Evolutionary conservation across 495 filamentous ascomycete genomes (phyloP).

Genomic region (Cudoniella acicularis): DNA sequence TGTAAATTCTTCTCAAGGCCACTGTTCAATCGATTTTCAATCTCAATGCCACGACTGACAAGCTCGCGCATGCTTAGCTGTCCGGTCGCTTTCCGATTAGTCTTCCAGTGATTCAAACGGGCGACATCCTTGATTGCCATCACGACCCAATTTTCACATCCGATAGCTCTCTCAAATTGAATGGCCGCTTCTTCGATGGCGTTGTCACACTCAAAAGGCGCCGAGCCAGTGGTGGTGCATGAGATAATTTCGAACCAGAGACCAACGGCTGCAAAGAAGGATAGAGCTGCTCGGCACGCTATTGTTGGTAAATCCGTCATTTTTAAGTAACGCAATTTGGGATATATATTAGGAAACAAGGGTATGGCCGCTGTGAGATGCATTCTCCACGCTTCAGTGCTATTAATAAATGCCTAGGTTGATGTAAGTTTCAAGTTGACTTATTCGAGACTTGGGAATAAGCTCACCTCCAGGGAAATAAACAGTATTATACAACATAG

Average conservation of each 20-base stretch:
- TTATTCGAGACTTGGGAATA: not conserved
- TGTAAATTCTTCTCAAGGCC: slow-evolving; percentile 8
- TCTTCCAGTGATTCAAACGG: slow-evolving; percentile 32
- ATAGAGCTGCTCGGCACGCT: not conserved
- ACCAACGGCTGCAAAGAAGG: not conserved
- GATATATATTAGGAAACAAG: not conserved
- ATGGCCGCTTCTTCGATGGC: not conserved
- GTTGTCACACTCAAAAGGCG: not conserved
- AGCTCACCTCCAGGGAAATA: slow-evolving; percentile 3
- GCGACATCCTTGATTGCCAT: not conserved
- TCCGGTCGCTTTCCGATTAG: slow-evolving; percentile 12
- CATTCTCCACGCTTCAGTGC: not conserved
- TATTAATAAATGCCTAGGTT: not conserved
- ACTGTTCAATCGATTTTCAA: slow-evolving; percentile 25
- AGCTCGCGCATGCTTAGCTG: slow-evolving; percentile 32
- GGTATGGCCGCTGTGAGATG: not conserved
- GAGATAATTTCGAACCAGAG: slow-evolving; percentile 10
- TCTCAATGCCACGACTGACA: slow-evolving; percentile 26
- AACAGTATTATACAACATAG: not conserved
- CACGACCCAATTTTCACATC: slow-evolving; percentile 14
- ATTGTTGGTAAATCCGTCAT: not conserved
- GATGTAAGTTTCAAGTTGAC: not conserved
- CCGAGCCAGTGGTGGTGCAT: not conserved
- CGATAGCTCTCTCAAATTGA: slow-evolving; percentile 7
- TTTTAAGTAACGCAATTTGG: not conserved